phyloP scores from a whole-genome alignment of 2,329 filamentous ascomycete species.

The Immersiporthe knoxdaviesiana region DNA sequence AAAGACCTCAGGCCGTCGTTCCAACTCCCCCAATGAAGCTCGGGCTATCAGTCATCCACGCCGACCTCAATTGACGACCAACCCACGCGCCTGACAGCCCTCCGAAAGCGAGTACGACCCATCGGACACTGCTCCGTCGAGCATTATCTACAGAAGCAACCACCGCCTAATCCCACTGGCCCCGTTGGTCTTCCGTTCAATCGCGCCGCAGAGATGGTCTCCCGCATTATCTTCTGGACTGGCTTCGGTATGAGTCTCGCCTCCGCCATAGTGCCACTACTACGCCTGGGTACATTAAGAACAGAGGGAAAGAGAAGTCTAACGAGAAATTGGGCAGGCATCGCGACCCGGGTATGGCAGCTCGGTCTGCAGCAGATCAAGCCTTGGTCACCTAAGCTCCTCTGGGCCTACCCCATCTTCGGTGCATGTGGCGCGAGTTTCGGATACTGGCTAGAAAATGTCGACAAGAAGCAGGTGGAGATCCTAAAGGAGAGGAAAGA shows the following conservation, averaged over 20 bases:
- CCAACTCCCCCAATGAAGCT: slow-evolving; percentile 26
- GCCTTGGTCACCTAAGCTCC: slow-evolving; percentile 79
- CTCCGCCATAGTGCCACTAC: neutral
- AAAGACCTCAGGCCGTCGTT: slow-evolving; percentile 28
- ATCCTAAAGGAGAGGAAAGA: slow-evolving; percentile 80
- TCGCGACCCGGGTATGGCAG: slow-evolving; percentile 93
- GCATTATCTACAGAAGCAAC: slow-evolving; percentile 12
- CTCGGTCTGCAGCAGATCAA: slow-evolving; percentile 98
- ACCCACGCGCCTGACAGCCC: neutral
- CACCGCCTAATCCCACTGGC: neutral
- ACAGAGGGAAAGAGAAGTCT: neutral
- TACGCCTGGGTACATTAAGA: slow-evolving; percentile 14
- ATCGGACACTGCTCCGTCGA: slow-evolving; percentile 22
- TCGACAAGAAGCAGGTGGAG: slow-evolving; percentile 80
- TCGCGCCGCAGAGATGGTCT: slow-evolving; percentile 53
- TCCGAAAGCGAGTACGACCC: slow-evolving; percentile 19
- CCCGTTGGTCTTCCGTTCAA: slow-evolving; percentile 12
- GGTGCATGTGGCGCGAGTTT: slow-evolving; percentile 85
- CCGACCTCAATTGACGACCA: neutral
- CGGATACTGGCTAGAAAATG: slow-evolving; percentile 94
- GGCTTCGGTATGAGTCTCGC: slow-evolving; percentile 77
- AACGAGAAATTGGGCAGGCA: slow-evolving; percentile 59
- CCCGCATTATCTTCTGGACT: slow-evolving; percentile 78
- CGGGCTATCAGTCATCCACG: slow-evolving; percentile 23
- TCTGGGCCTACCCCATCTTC: slow-evolving; percentile 93